phyloP scores from a whole-genome alignment of 768 basidiomycete genomes.

The Phylloporus sp. region DNA sequence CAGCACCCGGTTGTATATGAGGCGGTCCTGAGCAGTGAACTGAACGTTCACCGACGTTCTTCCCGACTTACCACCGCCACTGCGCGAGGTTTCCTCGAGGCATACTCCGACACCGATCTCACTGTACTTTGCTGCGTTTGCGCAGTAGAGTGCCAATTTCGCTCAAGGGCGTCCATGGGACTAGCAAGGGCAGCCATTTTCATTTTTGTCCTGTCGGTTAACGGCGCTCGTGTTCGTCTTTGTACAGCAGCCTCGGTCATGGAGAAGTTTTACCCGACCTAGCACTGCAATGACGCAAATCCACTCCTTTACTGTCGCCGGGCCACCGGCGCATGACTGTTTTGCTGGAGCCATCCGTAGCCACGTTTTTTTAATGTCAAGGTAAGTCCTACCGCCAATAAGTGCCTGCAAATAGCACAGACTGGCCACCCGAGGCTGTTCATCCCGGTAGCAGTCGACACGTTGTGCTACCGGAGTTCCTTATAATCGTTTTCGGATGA shows the following conservation, averaged over 20 bases:
- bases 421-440: slow-evolving; percentile 23
- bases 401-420: slow-evolving; percentile 18
- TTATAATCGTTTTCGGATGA: slow-evolving; percentile 26
- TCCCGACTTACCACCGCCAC: slow-evolving; percentile 20
- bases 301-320: slow-evolving; percentile 12
- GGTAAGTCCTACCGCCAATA: slow-evolving; percentile 8
- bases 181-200: slow-evolving; percentile 1
- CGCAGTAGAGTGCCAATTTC: not conserved
- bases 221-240: not conserved
- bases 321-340: slow-evolving; percentile 6
- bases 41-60: slow-evolving; percentile 5
- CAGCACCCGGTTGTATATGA: slow-evolving; percentile 6
- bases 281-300: slow-evolving; percentile 23
- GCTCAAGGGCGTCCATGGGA: slow-evolving; percentile 3
- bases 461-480: slow-evolving; percentile 19
- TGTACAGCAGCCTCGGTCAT: slow-evolving; percentile 12
- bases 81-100: slow-evolving; percentile 28
- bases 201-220: not conserved
- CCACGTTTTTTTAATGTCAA: slow-evolving; percentile 29
- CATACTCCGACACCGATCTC: slow-evolving; percentile 1
- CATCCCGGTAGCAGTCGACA: slow-evolving; percentile 18
- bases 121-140: not conserved
- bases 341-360: slow-evolving; percentile 8
- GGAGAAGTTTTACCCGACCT: slow-evolving; percentile 5
- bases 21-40: slow-evolving; percentile 12